Percentiles rank a stretch among this genome's conserved stretches.
Conservation (phyloP, 495 filamentous ascomycete genomes). For the Neurospora tetraspora region DNA sequence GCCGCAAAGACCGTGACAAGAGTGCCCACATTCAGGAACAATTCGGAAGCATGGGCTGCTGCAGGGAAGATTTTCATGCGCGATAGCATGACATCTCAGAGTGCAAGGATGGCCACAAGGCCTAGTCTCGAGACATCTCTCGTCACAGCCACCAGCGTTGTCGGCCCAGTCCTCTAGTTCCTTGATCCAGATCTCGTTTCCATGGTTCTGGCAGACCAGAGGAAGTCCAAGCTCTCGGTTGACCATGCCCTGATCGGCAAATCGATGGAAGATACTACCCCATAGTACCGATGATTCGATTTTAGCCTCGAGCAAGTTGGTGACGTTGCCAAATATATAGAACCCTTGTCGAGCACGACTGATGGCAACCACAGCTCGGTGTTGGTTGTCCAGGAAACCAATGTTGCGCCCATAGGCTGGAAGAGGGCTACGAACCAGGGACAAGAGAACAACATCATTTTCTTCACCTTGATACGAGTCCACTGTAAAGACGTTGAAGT, state of each 20-base stretch:
- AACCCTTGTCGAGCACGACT: constrained; percentile 79
- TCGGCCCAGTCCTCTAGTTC: constrained; percentile 44
- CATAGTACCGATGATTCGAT: constrained; percentile 30
- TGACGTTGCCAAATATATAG: constrained; percentile 77
- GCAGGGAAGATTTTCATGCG: constrained; percentile 54
- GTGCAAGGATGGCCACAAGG: constrained; percentile 34
- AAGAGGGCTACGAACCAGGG: constrained; percentile 60
- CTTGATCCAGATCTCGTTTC: constrained; percentile 22
- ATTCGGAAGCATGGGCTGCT: constrained; percentile 46
- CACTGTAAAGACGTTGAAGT: constrained; percentile 68
- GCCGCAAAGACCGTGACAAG: constrained; percentile 33
- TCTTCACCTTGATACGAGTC: constrained; percentile 95
- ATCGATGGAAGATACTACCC: constrained; percentile 24
- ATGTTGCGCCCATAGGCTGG: constrained; percentile 27
- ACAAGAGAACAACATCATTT: constrained; percentile 77
- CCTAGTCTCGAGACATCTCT: constrained; percentile 35
- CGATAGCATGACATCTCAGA: constrained; percentile 40
- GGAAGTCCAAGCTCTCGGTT: constrained; percentile 20
- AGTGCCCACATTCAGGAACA: constrained; percentile 54
- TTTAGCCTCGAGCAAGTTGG: constrained; percentile 34
- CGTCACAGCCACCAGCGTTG: constrained; percentile 50
- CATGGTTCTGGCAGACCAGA: constrained; percentile 31
- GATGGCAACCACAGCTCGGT: constrained; percentile 78
- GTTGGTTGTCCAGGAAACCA: constrained; percentile 65
- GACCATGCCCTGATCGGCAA: constrained; percentile 17